Evolutionary conservation across 2,329 filamentous ascomycete genomes (phyloP).

Genomic region (Ceratocystis ficicola): DNA sequence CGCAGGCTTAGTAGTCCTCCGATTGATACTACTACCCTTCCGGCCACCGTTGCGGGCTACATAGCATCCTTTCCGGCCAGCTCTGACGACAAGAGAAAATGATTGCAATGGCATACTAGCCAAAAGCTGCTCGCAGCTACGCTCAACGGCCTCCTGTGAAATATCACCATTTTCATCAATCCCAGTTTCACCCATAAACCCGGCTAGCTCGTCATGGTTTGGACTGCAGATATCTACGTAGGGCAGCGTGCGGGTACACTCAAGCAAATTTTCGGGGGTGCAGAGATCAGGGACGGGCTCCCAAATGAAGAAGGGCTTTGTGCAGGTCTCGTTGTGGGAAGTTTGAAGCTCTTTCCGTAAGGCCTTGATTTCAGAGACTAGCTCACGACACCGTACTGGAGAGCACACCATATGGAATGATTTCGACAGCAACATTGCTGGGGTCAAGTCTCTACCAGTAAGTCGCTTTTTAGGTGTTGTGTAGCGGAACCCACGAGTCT

Average conservation of each 20-base stretch:
- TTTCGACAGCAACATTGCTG: slow-evolving; percentile 54
- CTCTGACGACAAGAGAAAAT: slow-evolving; percentile 56
- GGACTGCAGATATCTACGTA: slow-evolving; percentile 56
- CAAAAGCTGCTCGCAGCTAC: slow-evolving; percentile 50
- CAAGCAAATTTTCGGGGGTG: slow-evolving; percentile 53
- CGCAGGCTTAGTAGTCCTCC: slow-evolving; percentile 30
- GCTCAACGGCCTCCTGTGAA: slow-evolving; percentile 42
- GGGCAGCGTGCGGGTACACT: slow-evolving; percentile 50
- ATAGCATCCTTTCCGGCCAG: slow-evolving; percentile 60
- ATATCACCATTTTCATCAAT: slow-evolving; percentile 45
- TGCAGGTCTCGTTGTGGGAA: slow-evolving; percentile 30
- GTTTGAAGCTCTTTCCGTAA: slow-evolving; percentile 34
- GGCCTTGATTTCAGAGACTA: slow-evolving; percentile 58
- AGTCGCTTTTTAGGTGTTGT: slow-evolving; percentile 75
- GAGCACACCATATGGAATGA: slow-evolving; percentile 85
- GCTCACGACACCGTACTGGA: slow-evolving; percentile 59
- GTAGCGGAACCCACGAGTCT: slow-evolving; percentile 71
- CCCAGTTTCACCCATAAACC: slow-evolving; percentile 59
- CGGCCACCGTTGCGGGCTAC: slow-evolving; percentile 47
- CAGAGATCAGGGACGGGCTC: slow-evolving; percentile 89
- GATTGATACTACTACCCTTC: slow-evolving; percentile 30
- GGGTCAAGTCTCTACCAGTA: slow-evolving; percentile 57
- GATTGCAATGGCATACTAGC: slow-evolving; percentile 52
- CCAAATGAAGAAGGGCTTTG: slow-evolving; percentile 72
- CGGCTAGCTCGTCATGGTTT: slow-evolving; percentile 80